Base-by-base conservation (phyloP, 192 early-diverging fungal genomes). In the Coemansia sp. region DNA sequence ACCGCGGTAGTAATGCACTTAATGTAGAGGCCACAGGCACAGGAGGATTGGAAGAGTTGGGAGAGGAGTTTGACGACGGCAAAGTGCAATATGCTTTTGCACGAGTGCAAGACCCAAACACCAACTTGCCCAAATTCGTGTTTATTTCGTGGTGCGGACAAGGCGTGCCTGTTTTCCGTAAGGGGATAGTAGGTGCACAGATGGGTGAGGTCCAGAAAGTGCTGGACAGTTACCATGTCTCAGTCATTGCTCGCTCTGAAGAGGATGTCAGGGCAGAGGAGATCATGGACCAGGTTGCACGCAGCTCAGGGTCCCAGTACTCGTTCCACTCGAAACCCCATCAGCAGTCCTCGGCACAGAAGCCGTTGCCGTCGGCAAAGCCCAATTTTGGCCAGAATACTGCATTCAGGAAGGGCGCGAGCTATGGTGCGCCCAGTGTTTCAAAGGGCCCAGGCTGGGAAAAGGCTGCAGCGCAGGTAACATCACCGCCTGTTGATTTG, bases 141-240 rank as follows among this genome's bases (percentile, higher is more conserved):
- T 88, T 98, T 56, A 91, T 98, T 62, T 92, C 87, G 18, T 98
- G 93, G 93, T 97, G 94, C 73, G 96, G 96, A 9, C 90, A 90
- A 49, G 94, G 94, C 34, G 96, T 98, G 19, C 93, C 93, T 18
- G 94, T 94, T 58, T 75, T 86, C 49, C 87, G 89, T 70, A 98
- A 98, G 83, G 94, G 91, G 25, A 81, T 93, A 53, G 95, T 95
- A 62, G 88, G 87, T 65, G 79, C 86, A 28, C 93, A 94, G 56
- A 73, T 95, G 23, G 85, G 88, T 54, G 91, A 97, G 68, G 91
- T 94, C 25, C 82, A 72, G 64, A 49, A 26, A 21, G 58, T 54
- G 21, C 41, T 67, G 12, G 58, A 53, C 81, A 91, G 90, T 7
- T 94, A 85, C 65, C 93, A 96, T 61, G 83, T 97, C 41, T 87